Evolutionary conservation across 1,284 basidiomycete species (phyloP).

Genomic region (Cryptococcus sp.): DNA sequence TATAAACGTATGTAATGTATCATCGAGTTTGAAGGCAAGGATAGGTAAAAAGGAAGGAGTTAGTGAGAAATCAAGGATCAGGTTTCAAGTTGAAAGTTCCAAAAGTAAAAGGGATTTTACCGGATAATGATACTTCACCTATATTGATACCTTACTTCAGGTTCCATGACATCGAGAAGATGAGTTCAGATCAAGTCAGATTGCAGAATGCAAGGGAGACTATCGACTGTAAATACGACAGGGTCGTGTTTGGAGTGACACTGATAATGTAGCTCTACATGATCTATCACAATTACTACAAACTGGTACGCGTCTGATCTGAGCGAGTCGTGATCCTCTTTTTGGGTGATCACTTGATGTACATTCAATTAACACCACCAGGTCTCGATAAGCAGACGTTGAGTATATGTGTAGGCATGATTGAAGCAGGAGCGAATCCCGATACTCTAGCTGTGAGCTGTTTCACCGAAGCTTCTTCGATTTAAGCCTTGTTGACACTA

Average conservation of each 20-base stretch:
- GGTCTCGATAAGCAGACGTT: constrained; percentile 45
- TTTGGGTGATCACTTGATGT: background rate
- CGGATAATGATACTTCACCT: background rate
- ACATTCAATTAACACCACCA: constrained; percentile 5
- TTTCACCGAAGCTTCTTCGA: background rate
- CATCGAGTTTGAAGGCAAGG: background rate
- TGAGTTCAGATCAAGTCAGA: constrained; percentile 20
- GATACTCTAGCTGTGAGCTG: constrained; percentile 41
- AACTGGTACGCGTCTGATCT: constrained; percentile 27
- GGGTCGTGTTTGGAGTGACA: background rate
- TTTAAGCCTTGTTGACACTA: background rate
- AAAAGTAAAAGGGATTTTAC: background rate
- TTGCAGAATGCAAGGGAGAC: constrained; percentile 44
- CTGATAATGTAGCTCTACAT: constrained; percentile 29
- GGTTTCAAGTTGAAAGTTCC: background rate
- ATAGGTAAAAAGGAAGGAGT: background rate
- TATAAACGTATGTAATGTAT: background rate
- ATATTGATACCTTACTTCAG: background rate
- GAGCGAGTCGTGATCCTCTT: background rate
- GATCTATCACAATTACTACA: constrained; percentile 43
- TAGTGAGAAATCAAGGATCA: background rate
- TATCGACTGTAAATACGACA: constrained; percentile 34
- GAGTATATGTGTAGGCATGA: constrained; percentile 44
- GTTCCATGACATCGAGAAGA: background rate
- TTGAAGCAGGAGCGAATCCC: constrained; percentile 44